Base-by-base conservation (phyloP, 192 early-diverging fungal species). In the Allomyces macrogynus region DNA sequence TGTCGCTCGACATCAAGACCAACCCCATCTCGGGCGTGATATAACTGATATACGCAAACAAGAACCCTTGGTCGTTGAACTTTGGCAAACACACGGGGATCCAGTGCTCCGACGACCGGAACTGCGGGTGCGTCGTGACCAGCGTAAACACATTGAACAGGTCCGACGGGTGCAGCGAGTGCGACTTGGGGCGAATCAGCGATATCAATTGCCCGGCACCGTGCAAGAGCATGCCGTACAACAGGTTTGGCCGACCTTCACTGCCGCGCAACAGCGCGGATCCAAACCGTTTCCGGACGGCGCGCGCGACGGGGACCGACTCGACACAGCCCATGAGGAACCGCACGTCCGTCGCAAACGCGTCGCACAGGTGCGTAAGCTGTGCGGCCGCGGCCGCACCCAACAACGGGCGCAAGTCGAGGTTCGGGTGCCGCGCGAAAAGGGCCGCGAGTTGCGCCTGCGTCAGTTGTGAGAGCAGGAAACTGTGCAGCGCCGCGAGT, bases 31-130 rank as follows among this genome's bases (percentile, higher is more conserved):
- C 81, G 0, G 78, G 72, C 3, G 79, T 79, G 24, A 95, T 77
- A 69, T 89, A 93, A 65, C 78, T 86, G 22, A 95, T 80, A 64
- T 95, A 94, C 1, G 85, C 86, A 66, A 95, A 85, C 32, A 97
- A 69, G 72, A 93, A 97, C 18, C 86, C 89, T 66, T 85, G 77
- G 65, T 81, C 79, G 74, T 95, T 89, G 76, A 93, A 89, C 64
- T 81, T 82, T 42, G 95, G 92, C n/a, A 95, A 79, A 68, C 95
- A 97, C 22, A 97, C 77, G 23, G 95, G 95, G 1, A 85, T 90
- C 92, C 95, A 97, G 24, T 85, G 84, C 74, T 97, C 95, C 57
- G 81, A 87, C 3, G 84, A 78, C 18, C 78, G 70, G 73, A 93
- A 95, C 8, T 81, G 79, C 1, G 79, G 76, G 10, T 86, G 87